These are phyloP conservation scores for Russula sp. DNA, from an alignment of 768 basidiomycete species.

Conservation along the genomic window DNA sequence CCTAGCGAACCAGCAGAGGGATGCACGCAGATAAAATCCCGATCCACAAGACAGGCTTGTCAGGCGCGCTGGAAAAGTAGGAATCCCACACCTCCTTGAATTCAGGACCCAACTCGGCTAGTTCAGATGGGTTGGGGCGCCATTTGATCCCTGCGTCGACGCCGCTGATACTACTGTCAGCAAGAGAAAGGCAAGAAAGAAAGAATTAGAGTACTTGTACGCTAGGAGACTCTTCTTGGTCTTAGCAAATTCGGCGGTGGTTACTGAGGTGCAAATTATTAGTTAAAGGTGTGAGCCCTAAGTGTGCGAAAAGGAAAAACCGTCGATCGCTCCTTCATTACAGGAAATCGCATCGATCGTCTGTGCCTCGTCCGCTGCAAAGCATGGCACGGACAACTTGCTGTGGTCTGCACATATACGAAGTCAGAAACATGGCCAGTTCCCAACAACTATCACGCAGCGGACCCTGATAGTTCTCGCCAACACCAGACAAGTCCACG, in stretches of 20 bases:
- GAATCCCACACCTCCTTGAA: slow-evolving; percentile 27
- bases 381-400: slow-evolving; percentile 16
- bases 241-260: slow-evolving; percentile 32
- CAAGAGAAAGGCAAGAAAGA: background rate
- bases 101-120: slow-evolving; percentile 26
- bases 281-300: background rate
- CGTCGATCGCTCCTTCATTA: slow-evolving; percentile 21
- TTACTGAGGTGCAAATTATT: slow-evolving; percentile 26
- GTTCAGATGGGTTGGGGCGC: slow-evolving; percentile 25
- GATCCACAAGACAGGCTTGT: slow-evolving; percentile 26
- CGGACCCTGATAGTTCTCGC: slow-evolving; percentile 38
- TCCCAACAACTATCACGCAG: background rate
- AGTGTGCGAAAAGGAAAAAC: slow-evolving; percentile 8
- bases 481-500: slow-evolving; percentile 39
- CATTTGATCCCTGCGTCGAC: slow-evolving; percentile 27
- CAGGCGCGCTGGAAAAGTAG: slow-evolving; percentile 24
- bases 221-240: slow-evolving; percentile 45
- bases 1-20: background rate
- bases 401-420: slow-evolving; percentile 16
- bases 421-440: slow-evolving; percentile 3
- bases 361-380: slow-evolving; percentile 19
- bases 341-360: slow-evolving; percentile 25
- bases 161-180: slow-evolving; percentile 11
- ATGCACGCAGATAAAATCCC: slow-evolving; percentile 21
- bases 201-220: slow-evolving; percentile 44